phyloP scores from a whole-genome alignment of 331 rosid species.

The Rosa hybrid region DNA sequence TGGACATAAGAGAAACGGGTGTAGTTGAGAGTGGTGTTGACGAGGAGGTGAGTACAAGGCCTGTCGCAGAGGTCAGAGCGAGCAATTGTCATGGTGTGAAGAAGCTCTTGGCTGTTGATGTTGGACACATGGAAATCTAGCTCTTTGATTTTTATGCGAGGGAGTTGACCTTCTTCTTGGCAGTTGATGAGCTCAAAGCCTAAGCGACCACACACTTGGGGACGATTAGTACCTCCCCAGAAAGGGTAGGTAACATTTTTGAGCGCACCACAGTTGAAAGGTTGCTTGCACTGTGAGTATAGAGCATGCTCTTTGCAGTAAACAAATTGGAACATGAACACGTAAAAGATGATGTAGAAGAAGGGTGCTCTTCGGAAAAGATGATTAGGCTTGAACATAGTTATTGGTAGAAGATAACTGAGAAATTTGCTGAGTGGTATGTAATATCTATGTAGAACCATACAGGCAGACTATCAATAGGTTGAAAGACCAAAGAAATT shows the following conservation, averaged over 20 bases:
- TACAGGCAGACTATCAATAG: too few relatives aligned
- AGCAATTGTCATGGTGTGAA: background rate
- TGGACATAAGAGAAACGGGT: background rate
- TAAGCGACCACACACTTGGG: slow-evolving; percentile 31
- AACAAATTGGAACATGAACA: slow-evolving; percentile 2
- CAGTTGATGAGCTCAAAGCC: slow-evolving; percentile 39
- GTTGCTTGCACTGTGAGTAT: slow-evolving; percentile 18
- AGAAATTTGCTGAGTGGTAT: too few relatives aligned
- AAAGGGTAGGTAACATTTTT: slow-evolving; percentile 40
- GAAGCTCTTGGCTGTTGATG: background rate
- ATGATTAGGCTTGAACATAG: background rate
- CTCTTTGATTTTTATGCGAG: background rate
- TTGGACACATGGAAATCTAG: background rate
- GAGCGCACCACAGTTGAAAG: slow-evolving; percentile 40
- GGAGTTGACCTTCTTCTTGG: background rate
- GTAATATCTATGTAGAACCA: too few relatives aligned
- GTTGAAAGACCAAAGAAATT: too few relatives aligned
- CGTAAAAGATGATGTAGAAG: background rate
- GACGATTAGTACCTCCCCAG: slow-evolving; percentile 22
- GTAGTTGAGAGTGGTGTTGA: slow-evolving; percentile 2
- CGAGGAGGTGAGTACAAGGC: background rate
- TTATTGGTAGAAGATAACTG: too few relatives aligned
- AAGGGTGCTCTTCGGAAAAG: background rate
- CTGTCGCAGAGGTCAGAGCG: background rate
- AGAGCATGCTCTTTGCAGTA: too few relatives aligned